Evolutionary conservation across 352 stramenopile species (phyloP).

Genomic region (Pythium aphanidermatum): DNA sequence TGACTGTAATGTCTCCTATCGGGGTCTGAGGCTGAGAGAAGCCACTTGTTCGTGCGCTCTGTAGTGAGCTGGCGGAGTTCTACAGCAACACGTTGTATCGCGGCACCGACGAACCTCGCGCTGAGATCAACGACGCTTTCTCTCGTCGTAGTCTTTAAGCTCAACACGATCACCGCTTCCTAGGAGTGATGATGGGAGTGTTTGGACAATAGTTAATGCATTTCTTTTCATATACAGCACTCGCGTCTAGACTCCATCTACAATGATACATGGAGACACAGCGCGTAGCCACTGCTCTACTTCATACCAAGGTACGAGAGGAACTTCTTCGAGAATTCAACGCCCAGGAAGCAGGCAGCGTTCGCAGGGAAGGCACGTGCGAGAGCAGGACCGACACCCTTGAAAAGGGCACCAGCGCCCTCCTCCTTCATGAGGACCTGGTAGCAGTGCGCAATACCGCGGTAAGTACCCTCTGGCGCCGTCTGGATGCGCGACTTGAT

Average conservation of each 20-base stretch:
- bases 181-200: too few relatives aligned
- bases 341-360: conserved; percentile 93
- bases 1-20: too few relatives aligned
- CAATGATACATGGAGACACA: too few relatives aligned
- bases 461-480: conserved; percentile 93
- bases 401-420: conserved; percentile 90
- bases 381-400: conserved; percentile 92
- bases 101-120: conserved; percentile 76
- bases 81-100: conserved; percentile 85
- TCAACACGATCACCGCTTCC: too few relatives aligned
- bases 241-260: conserved; percentile 7
- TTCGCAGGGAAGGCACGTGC: conserved; percentile 94
- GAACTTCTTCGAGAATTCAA: conserved; percentile 87
- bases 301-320: conserved; percentile 69
- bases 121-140: conserved; percentile 80
- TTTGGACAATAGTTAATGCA: too few relatives aligned
- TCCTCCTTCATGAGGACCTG: conserved; percentile 93
- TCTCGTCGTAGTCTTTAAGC: conserved; percentile 70
- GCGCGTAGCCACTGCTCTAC: too few relatives aligned
- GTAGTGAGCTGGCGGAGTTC: conserved; percentile 68
- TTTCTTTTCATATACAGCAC: neutral
- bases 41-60: neutral
- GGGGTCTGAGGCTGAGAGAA: too few relatives aligned
- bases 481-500: conserved; percentile 97
- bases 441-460: conserved; percentile 88